Conservation (phyloP, 2,329 filamentous ascomycete genomes). For the Aspergillus fijiensis region DNA sequence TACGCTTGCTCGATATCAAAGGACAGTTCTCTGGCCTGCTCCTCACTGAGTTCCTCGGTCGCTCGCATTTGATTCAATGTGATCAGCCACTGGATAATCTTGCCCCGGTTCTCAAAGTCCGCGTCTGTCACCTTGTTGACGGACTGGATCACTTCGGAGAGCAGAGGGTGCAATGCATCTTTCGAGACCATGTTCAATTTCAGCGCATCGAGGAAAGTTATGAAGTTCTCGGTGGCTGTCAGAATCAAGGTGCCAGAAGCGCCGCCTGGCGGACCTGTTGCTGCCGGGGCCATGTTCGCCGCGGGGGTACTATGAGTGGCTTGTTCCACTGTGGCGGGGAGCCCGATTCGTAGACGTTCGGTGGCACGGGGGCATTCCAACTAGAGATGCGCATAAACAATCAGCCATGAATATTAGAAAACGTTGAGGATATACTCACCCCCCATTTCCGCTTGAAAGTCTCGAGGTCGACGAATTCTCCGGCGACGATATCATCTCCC, state of each 20-base stretch:
- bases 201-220: conserved; percentile 93
- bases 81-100: conserved; percentile 98
- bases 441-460: conserved; percentile 91
- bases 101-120: conserved; percentile 92
- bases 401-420: background rate
- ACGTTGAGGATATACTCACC: conserved; percentile 54
- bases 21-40: conserved; percentile 83
- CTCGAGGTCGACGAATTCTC: conserved; percentile 82
- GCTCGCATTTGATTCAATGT: conserved; percentile 97
- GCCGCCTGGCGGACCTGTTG: conserved; percentile 31
- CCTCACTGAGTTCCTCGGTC: conserved; percentile 82
- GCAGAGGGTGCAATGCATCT: conserved; percentile 89
- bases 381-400: conserved; percentile 47
- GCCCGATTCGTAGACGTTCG: conserved; percentile 85
- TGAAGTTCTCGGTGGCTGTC: conserved; percentile 95
- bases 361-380: conserved; percentile 93
- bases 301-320: conserved; percentile 52
- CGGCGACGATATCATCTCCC: conserved; percentile 85
- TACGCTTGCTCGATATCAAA: conserved; percentile 95
- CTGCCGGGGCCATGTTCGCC: conserved; percentile 38
- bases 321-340: conserved; percentile 77
- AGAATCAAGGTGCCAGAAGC: conserved; percentile 70
- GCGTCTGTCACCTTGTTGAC: conserved; percentile 95
- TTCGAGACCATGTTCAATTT: conserved; percentile 91
- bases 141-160: conserved; percentile 94